Conservation (phyloP, 2,329 filamentous ascomycete species). For the Colletotrichum camelliae region DNA sequence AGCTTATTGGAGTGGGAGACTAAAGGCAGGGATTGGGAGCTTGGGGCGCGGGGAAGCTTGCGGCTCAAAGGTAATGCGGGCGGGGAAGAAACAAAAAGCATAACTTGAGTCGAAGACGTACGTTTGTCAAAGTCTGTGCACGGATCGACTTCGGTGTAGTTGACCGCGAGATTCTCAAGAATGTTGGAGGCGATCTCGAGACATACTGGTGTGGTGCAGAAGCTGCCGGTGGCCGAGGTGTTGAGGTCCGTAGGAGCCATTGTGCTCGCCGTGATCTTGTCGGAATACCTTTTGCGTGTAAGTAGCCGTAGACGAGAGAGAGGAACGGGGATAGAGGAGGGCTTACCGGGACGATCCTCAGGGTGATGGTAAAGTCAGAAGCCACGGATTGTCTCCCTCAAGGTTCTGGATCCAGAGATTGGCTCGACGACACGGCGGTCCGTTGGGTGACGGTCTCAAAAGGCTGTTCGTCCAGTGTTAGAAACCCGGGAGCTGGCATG, state of each 20-base stretch:
- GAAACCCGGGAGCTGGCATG: not conserved
- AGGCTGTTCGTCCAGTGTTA: not conserved
- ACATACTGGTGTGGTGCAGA: constrained; percentile 30
- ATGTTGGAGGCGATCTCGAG: constrained; percentile 32
- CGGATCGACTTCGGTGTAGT: constrained; percentile 68
- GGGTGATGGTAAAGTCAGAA: not conserved
- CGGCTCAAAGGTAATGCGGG: not conserved
- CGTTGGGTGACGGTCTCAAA: not conserved
- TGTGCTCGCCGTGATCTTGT: not conserved
- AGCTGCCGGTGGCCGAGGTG: not conserved
- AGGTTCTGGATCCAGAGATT: not conserved
- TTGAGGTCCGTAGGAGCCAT: not conserved
- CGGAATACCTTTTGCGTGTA: not conserved
- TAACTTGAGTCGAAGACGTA: not conserved
- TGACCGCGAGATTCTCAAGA: constrained; percentile 28
- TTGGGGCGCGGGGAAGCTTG: not conserved
- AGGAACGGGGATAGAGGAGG: not conserved
- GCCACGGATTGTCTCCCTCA: not conserved
- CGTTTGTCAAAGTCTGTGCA: constrained; percentile 70
- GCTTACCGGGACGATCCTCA: not conserved
- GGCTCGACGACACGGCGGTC: not conserved
- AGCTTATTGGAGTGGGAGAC: not conserved
- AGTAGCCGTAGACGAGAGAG: not conserved
- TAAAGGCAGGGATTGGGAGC: not conserved
- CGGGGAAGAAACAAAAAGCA: not conserved